Percentiles rank a stretch among this genome's conserved stretches.
Conservation (phyloP, 257 asterid species). For the Prunella vulgaris region DNA sequence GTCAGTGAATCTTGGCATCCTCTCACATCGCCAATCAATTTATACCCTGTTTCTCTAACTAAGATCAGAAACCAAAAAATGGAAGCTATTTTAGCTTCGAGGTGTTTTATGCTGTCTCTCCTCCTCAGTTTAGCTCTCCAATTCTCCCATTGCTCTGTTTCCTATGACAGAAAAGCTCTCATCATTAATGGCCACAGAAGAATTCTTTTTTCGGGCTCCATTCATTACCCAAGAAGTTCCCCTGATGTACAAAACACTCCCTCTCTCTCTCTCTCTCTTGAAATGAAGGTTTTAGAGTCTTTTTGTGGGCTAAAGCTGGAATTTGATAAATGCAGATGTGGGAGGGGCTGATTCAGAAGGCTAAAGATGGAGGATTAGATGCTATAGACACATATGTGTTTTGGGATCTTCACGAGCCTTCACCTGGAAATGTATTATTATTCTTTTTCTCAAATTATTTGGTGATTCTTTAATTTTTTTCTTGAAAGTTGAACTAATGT, state of each 20-base stretch:
- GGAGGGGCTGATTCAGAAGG: slow-evolving; percentile 90
- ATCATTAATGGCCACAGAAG: slow-evolving; percentile 76
- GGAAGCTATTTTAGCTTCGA: slow-evolving; percentile 48
- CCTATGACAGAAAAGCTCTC: slow-evolving; percentile 71
- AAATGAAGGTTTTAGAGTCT: neutral
- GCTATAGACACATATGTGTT: slow-evolving; percentile 88
- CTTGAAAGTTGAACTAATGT: neutral
- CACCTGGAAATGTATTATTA: slow-evolving; percentile 68
- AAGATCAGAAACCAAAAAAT: slow-evolving; percentile 28
- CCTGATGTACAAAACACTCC: slow-evolving; percentile 50
- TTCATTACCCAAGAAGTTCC: slow-evolving; percentile 94
- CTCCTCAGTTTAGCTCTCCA: slow-evolving; percentile 30
- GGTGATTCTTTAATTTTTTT: neutral
- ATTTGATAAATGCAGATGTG: slow-evolving; percentile 76
- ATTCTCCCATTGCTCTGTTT: slow-evolving; percentile 52
- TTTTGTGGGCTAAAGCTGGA: neutral
- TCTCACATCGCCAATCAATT: slow-evolving; percentile 23
- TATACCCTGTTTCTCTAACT: neutral
- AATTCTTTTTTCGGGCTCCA: slow-evolving; percentile 83
- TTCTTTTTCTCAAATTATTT: no score
- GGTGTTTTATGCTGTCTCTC: slow-evolving; percentile 35
- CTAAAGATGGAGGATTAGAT: slow-evolving; percentile 92
- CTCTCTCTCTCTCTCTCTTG: neutral
- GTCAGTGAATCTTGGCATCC: slow-evolving; percentile 34
- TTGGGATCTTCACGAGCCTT: slow-evolving; percentile 90